These are phyloP conservation scores for Aaosphaeria pasadenensis DNA, from an alignment of 2,329 filamentous ascomycete genomes.

Conservation along the genomic window DNA sequence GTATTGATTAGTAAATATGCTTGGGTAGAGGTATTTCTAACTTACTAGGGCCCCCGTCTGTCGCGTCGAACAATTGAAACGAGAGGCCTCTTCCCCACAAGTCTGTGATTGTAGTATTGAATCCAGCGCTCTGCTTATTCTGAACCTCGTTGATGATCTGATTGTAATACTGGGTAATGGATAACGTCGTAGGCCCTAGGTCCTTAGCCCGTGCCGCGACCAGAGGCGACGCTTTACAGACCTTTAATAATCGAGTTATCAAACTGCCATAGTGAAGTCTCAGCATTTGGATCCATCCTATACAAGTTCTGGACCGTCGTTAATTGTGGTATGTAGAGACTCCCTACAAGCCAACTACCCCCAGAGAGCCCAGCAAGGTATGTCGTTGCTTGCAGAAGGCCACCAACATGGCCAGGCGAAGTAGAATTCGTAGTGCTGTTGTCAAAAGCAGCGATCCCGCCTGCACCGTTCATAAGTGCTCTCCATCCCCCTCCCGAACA, in stretches of 20 bases:
- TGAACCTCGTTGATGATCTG: constrained; percentile 57
- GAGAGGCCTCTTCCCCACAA: constrained; percentile 41
- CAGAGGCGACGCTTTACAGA: constrained; percentile 42
- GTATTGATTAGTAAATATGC: constrained; percentile 1
- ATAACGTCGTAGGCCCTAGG: constrained; percentile 35
- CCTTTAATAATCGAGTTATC: constrained; percentile 57
- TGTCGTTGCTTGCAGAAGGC: constrained; percentile 72
- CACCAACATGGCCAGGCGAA: constrained; percentile 64
- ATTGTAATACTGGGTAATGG: constrained; percentile 58
- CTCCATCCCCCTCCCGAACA: constrained; percentile 78
- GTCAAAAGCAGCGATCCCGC: constrained; percentile 75
- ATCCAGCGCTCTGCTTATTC: constrained; percentile 38
- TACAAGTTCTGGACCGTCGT: constrained; percentile 59
- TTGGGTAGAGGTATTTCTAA: not conserved
- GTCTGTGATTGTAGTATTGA: constrained; percentile 40
- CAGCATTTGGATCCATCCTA: constrained; percentile 34
- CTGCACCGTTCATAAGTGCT: constrained; percentile 75
- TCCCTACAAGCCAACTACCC: constrained; percentile 75
- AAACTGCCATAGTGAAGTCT: constrained; percentile 56
- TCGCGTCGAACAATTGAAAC: constrained; percentile 62
- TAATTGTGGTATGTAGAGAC: constrained; percentile 71
- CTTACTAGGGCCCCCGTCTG: constrained; percentile 58
- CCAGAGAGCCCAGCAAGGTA: constrained; percentile 79
- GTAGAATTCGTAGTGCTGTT: constrained; percentile 61
- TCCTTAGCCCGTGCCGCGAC: constrained; percentile 42